These are phyloP conservation scores for Exutisphaerella laricina DNA, from an alignment of 2,329 filamentous ascomycete genomes.

Conservation along the genomic window DNA sequence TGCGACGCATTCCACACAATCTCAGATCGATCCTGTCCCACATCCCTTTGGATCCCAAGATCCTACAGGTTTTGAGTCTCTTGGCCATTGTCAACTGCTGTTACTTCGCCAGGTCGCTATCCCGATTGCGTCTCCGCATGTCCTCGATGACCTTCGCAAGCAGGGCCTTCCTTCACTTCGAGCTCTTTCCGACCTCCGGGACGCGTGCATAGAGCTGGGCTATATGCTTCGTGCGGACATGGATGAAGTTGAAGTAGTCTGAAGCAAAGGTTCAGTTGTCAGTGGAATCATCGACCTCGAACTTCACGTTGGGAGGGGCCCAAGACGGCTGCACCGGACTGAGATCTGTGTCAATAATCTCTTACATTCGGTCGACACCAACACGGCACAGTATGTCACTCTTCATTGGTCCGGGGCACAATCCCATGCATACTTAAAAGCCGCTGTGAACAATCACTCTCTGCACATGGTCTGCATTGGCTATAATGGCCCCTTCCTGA, in stretches of 20 bases:
- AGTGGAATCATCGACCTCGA: constrained; percentile 24
- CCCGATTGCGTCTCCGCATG: too few species aligned
- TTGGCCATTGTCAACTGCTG: too few species aligned
- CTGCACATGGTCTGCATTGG: constrained; percentile 3
- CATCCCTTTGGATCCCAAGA: too few species aligned
- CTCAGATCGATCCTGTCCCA: too few species aligned
- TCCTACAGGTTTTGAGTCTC: too few species aligned
- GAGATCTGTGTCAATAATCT: constrained; percentile 24
- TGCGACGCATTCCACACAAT: too few species aligned
- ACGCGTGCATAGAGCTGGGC: not conserved
- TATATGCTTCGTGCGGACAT: constrained; percentile 35
- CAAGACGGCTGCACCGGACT: constrained; percentile 26
- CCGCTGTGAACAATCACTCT: constrained; percentile 12
- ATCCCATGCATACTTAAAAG: constrained; percentile 13
- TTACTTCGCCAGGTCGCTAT: too few species aligned
- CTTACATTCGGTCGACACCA: constrained; percentile 17
- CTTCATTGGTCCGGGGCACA: constrained; percentile 10
- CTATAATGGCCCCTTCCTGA: constrained; percentile 2
- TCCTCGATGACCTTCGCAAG: not conserved
- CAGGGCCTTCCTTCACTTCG: constrained; percentile 1
- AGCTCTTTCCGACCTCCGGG: not conserved
- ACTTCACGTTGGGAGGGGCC: constrained; percentile 24
- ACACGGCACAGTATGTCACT: constrained; percentile 10
- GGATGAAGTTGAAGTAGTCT: constrained; percentile 29
- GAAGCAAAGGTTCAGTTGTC: constrained; percentile 15